phyloP scores from a whole-genome alignment of 768 basidiomycete species.

The Cyathus striatus region DNA sequence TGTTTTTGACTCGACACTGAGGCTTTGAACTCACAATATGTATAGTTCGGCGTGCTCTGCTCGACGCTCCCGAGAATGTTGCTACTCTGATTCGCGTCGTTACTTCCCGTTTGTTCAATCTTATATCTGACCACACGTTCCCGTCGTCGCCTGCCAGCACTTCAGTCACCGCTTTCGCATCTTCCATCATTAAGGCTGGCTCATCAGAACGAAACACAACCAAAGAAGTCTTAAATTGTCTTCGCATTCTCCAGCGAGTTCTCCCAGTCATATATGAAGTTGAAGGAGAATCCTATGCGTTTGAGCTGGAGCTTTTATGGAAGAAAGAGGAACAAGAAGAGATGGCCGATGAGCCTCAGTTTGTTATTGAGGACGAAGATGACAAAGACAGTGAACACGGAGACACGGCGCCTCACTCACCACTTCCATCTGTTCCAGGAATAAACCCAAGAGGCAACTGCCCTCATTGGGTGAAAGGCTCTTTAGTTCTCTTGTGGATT shows the following conservation, averaged over 20 bases:
- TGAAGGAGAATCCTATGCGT: slow-evolving; percentile 62
- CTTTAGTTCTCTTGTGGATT: slow-evolving; percentile 75
- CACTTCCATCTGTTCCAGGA: slow-evolving; percentile 19
- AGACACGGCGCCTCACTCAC: slow-evolving; percentile 8
- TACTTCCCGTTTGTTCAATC: slow-evolving; percentile 63
- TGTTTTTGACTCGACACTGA: slow-evolving; percentile 18
- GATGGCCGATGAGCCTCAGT: slow-evolving; percentile 46
- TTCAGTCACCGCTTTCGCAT: slow-evolving; percentile 62
- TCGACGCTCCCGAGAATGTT: slow-evolving; percentile 82
- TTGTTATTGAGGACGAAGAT: slow-evolving; percentile 88
- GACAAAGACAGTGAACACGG: slow-evolving; percentile 35
- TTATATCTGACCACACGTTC: slow-evolving; percentile 77
- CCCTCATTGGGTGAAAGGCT: slow-evolving; percentile 83
- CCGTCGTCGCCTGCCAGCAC: slow-evolving; percentile 51
- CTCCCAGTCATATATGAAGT: slow-evolving; percentile 87
- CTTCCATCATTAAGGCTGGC: slow-evolving; percentile 62
- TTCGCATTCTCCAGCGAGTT: slow-evolving; percentile 86
- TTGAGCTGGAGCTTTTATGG: slow-evolving; percentile 85
- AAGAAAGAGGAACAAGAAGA: slow-evolving; percentile 51
- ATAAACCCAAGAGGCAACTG: slow-evolving; percentile 32
- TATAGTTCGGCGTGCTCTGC: slow-evolving; percentile 75
- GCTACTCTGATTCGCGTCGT: slow-evolving; percentile 75
- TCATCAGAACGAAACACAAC: slow-evolving; percentile 61
- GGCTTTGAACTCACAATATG: slow-evolving; percentile 8
- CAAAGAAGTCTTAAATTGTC: slow-evolving; percentile 86